Base-by-base conservation (phyloP, 352 stramenopile genomes). In the Phytophthora quininea region DNA sequence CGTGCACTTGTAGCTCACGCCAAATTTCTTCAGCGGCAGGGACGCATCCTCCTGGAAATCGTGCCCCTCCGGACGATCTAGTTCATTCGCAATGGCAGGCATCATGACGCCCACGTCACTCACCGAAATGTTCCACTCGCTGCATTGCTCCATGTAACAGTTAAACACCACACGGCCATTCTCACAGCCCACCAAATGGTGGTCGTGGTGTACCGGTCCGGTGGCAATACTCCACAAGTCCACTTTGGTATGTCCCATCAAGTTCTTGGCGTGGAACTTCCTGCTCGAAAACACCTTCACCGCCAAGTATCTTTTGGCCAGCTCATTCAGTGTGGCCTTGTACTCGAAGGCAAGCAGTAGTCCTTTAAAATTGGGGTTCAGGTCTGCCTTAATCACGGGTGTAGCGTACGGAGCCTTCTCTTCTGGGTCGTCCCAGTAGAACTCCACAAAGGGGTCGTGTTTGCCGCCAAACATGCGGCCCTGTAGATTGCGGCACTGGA, bases 81-180 rank as follows among this genome's bases (percentile, higher is more conserved):
- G 58, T 60, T 96, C 89, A 56, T 96, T 95, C 12, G 87, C 81
- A 62, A 96, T 94, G 12, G 86, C 87, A 0, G 89, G 89, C 89
- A 96, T 96, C 85, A 96, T 95, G 19, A 96, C 80, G 3, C 87
- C 89, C 5, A 96, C 83, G 51, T 96, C 87, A 57, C 89, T 96
- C 45, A 96, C 87, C 0, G 82, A 92, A 58, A 96, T 96, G 55
- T 93, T 94, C 89, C 89, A 96, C 46, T 95, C 86, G 69, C 80
- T 94, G 68, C 89, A 96, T 61, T 96, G 89, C 58, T 96, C 89
- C 89, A 96, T 96, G 76, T 96, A 96, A 71, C 87, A 95, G 53
- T 96, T 96, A 71, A 96, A 96, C 49, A 96, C 89, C 30, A 96
- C 85, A 30, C 89, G 82, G 38, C 89, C 89, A 59, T 96, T 96